A percentile compares a stretch with the other conserved stretches of the same genome.
Conservation (phyloP, 2,329 filamentous ascomycete genomes). For the Aschersonia sp. region DNA sequence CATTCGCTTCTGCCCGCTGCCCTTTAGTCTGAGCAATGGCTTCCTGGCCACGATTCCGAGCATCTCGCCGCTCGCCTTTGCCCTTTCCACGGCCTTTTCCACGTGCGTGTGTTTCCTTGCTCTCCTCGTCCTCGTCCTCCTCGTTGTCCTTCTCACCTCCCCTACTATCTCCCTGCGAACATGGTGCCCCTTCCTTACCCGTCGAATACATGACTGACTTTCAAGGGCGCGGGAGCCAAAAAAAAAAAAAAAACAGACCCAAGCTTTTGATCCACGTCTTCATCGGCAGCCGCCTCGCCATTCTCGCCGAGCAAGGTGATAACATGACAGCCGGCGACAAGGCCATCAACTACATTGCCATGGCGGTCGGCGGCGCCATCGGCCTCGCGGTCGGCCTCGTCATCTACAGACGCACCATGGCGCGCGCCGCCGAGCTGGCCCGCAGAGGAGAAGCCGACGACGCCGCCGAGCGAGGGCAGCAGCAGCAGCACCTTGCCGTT, state of each 20-base stretch:
- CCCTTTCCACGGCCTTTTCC: constrained; percentile 66
- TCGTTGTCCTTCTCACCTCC: not conserved
- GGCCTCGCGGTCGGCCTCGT: constrained; percentile 67
- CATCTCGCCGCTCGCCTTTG: constrained; percentile 62
- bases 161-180: not conserved
- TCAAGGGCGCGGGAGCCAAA: not conserved
- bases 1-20: constrained; percentile 83
- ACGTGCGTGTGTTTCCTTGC: constrained; percentile 24
- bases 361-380: constrained; percentile 54
- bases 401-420: constrained; percentile 65
- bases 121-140: not conserved
- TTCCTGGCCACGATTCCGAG: constrained; percentile 89
- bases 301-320: constrained; percentile 69
- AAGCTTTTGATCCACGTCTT: constrained; percentile 89
- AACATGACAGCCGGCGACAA: constrained; percentile 70
- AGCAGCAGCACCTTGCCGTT: too few relatives aligned
- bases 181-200: too few relatives aligned
- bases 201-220: too few relatives aligned
- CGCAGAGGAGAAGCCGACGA: constrained; percentile 22
- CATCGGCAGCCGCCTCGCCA: constrained; percentile 70
- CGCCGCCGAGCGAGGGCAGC: constrained; percentile 15
- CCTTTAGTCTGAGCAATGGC: constrained; percentile 86
- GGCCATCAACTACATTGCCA: constrained; percentile 70
- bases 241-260: constrained; percentile 31
- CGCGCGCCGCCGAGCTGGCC: constrained; percentile 43